Evolutionary conservation across 148 eudicot genomes (phyloP), one percentile per base, ranked within the genome.

Genomic region (Rhododendron simsii): DNA sequence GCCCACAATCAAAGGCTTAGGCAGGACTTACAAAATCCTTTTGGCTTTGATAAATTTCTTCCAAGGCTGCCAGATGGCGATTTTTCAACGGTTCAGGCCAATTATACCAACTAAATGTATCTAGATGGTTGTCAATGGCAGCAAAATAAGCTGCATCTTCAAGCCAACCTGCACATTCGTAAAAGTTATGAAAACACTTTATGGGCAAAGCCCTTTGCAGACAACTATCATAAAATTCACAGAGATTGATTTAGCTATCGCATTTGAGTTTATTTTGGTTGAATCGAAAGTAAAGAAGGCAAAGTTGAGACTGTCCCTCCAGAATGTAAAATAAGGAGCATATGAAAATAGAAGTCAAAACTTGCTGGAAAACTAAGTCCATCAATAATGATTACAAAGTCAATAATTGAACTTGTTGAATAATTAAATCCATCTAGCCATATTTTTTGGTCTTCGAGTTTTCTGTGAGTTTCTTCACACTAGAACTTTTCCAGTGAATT

Each of bases 71-170:
- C 85, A 93, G 93, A 91, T 97, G 95, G 79, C 98, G 95, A 88
- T 95, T 91, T 85, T 94, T 97, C 79, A 97, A 86, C 47, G 99
- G 96, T 71, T 94, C 93, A 81, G 98, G 98, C 99, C 99, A 97
- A 76, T 94, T 93, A 90, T 93, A 95, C 99, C 99, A 97, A 88
- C 91, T 92, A 67, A 89, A 86, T 81, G 98, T 89, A 79, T 91
- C 85, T 79, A 92, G 67, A 74, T 91, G 88, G 86, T 87, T 87
- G 87, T 97, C 99, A 81, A 97, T 93, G 23, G 99, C 99, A 86
- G 99, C 99, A 93, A 97, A 97, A 90, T 90, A 94, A 71, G 99
- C 98, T 45, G 99, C 98, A 91, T 97, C 99, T 88, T 93, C 98
- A 85, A 97, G 99, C 99, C 99, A 97, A 87, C 98, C 99, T 97